These are phyloP conservation scores for Clonostachys rosea DNA, from an alignment of 2,329 filamentous ascomycete genomes.

Conservation along the genomic window DNA sequence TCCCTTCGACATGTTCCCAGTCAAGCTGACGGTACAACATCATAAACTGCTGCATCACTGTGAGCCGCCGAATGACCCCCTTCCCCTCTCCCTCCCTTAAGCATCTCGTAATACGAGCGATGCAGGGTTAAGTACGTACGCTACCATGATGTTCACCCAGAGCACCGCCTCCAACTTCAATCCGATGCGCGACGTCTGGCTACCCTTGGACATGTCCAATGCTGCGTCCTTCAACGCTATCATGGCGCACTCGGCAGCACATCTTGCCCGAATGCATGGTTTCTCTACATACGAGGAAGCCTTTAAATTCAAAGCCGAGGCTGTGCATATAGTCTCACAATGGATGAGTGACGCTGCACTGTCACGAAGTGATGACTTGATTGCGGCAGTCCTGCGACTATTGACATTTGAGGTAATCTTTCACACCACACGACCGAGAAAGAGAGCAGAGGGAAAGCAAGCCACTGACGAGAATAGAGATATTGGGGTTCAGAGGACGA, in stretches of 20 bases:
- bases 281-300: slow-evolving; percentile 15
- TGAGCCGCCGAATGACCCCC: slow-evolving; percentile 7
- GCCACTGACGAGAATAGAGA: neutral
- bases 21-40: slow-evolving; percentile 22
- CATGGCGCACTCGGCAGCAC: slow-evolving; percentile 32
- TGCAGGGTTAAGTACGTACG: slow-evolving; percentile 19
- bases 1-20: slow-evolving; percentile 26
- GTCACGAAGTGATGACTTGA: slow-evolving; percentile 21
- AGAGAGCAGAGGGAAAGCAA: neutral
- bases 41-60: slow-evolving; percentile 28
- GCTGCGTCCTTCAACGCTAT: slow-evolving; percentile 30
- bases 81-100: neutral
- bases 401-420: slow-evolving; percentile 1
- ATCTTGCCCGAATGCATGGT: slow-evolving; percentile 24
- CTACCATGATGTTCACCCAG: slow-evolving; percentile 23
- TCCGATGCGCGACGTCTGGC: slow-evolving; percentile 31
- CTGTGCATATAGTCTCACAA: slow-evolving; percentile 21
- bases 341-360: slow-evolving; percentile 21
- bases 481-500: slow-evolving; percentile 2
- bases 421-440: neutral
- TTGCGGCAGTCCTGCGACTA: slow-evolving; percentile 3
- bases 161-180: slow-evolving; percentile 19
- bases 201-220: slow-evolving; percentile 31
- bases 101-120: neutral
- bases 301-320: slow-evolving; percentile 23